phyloP scores from a whole-genome alignment of 2,329 filamentous ascomycete species.

The Alternaria solani region DNA sequence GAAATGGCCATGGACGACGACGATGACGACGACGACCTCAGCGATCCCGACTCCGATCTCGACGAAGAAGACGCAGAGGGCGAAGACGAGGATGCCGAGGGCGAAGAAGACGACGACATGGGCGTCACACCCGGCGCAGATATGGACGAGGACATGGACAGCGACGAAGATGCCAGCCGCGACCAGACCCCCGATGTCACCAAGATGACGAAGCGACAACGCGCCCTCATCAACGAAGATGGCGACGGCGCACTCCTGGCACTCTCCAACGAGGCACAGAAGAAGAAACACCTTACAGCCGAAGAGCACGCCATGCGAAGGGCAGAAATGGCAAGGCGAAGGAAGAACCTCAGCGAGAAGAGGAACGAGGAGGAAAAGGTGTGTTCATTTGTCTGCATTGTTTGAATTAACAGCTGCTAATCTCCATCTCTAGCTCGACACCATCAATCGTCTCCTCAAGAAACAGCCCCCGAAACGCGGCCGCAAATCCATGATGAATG shows the following conservation, averaged over 20 bases:
- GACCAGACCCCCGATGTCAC: constrained; percentile 68
- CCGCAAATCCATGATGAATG: constrained; percentile 56
- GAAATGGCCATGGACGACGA: constrained; percentile 60
- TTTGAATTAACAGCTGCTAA: constrained; percentile 18
- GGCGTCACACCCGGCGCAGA: constrained; percentile 48
- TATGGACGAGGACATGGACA: constrained; percentile 55
- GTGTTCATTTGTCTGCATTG: constrained; percentile 10
- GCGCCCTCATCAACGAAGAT: constrained; percentile 64
- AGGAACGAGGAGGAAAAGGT: constrained; percentile 82
- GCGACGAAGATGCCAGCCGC: constrained; percentile 64
- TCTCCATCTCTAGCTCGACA: constrained; percentile 72
- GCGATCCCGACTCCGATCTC: constrained; percentile 50
- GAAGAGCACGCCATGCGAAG: constrained; percentile 77
- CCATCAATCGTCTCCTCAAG: constrained; percentile 88
- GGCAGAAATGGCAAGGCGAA: constrained; percentile 75
- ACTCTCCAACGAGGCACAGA: constrained; percentile 72
- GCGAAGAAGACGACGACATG: constrained; percentile 52
- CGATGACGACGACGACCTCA: constrained; percentile 56
- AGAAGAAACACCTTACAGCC: constrained; percentile 75
- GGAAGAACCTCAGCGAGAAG: constrained; percentile 79
- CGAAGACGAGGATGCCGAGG: constrained; percentile 54
- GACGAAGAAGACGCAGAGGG: constrained; percentile 59
- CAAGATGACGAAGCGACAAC: constrained; percentile 74
- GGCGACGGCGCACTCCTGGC: constrained; percentile 57
- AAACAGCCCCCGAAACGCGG: constrained; percentile 79